These are phyloP conservation scores for Fraxinus greggii DNA, from an alignment of 305 asterid genomes.

Conservation along the genomic window DNA sequence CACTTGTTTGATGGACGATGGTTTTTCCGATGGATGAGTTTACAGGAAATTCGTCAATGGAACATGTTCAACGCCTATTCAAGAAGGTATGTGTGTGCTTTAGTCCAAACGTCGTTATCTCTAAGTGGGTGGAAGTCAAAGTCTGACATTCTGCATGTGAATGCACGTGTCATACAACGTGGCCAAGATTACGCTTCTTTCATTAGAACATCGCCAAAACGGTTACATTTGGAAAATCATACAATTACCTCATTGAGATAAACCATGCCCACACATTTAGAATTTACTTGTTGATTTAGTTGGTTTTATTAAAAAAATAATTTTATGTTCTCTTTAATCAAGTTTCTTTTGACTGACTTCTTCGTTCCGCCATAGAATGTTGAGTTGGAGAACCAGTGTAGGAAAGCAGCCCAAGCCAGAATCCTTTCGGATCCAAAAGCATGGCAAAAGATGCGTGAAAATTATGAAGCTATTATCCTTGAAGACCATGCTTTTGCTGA, in stretches of 20 bases:
- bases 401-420: neutral
- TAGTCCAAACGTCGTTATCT: neutral
- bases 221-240: neutral
- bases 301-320: neutral
- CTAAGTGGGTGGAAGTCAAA: neutral
- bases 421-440: neutral
- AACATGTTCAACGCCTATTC: neutral
- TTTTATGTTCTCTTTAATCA: neutral
- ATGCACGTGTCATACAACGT: neutral
- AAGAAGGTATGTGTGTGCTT: neutral
- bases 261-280: neutral
- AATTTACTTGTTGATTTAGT: neutral
- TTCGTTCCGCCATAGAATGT: neutral
- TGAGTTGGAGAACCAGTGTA: neutral
- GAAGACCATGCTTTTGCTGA: neutral
- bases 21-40: neutral
- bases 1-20: neutral
- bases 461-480: neutral
- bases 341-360: neutral
- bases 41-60: neutral
- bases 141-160: neutral
- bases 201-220: neutral
- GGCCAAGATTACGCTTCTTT: neutral
- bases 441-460: neutral
- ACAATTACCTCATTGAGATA: neutral